Evolutionary conservation across 768 basidiomycete genomes (phyloP).

Genomic region (Lactarius sanguifluus): DNA sequence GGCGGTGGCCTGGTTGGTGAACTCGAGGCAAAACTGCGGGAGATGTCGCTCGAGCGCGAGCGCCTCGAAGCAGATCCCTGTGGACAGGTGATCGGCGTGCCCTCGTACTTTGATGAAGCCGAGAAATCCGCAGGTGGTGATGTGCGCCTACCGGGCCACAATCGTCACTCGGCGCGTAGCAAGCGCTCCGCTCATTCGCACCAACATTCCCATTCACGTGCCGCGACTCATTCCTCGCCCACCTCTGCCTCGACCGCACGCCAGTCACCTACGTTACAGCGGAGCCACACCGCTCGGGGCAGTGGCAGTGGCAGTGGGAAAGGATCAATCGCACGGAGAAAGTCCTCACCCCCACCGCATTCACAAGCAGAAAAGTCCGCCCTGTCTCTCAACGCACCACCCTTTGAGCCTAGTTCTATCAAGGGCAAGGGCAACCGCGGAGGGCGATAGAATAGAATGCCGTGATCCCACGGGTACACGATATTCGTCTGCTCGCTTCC

Average conservation of each 20-base stretch:
- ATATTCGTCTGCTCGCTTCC: constrained; percentile 14
- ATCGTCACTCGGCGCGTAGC: constrained; percentile 6
- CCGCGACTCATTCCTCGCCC: background rate
- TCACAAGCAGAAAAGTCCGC: constrained; percentile 36
- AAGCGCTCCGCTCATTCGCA: constrained; percentile 22
- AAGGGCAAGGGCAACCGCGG: constrained; percentile 19
- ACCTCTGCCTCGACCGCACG: constrained; percentile 8
- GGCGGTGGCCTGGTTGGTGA: constrained; percentile 50
- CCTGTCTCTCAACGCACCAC: constrained; percentile 53
- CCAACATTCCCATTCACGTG: constrained; percentile 12
- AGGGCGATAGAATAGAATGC: background rate
- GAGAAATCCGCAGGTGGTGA: constrained; percentile 8
- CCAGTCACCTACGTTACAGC: constrained; percentile 2
- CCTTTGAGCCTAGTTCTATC: constrained; percentile 50
- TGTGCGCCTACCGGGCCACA: constrained; percentile 2
- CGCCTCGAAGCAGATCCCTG: constrained; percentile 38
- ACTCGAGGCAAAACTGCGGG: constrained; percentile 64
- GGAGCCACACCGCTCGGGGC: background rate
- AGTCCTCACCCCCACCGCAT: constrained; percentile 25
- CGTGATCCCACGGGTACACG: background rate
- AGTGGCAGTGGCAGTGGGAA: constrained; percentile 29
- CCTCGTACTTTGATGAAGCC: background rate
- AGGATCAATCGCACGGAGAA: constrained; percentile 24
- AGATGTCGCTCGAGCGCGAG: constrained; percentile 62
- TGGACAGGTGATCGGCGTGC: constrained; percentile 31